phyloP scores from a whole-genome alignment of 108 stramenopile species.

The Mayamaea pseudoterrestris region DNA sequence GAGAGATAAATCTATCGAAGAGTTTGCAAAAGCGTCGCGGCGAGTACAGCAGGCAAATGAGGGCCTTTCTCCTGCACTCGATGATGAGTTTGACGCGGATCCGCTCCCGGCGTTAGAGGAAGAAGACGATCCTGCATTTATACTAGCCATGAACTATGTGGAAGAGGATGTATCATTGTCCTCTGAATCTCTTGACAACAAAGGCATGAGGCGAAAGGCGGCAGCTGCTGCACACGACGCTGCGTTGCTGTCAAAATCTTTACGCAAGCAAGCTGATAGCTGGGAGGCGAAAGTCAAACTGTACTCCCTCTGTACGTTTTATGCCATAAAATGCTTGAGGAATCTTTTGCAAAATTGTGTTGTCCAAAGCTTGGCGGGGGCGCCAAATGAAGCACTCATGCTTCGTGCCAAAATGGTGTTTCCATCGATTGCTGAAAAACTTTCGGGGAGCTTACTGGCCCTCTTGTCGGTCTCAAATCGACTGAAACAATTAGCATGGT shows the following conservation, averaged over 20 bases:
- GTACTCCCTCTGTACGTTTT: conserved; percentile 33
- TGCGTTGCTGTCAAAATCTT: conserved; percentile 31
- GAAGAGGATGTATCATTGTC: conserved; percentile 26
- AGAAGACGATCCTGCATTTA: conserved; percentile 51
- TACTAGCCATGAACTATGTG: conserved; percentile 31
- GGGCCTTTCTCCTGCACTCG: too few species aligned
- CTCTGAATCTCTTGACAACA: conserved; percentile 49
- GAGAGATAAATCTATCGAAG: conserved; percentile 28
- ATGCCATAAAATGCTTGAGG: too few species aligned
- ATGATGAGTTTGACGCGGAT: conserved; percentile 11
- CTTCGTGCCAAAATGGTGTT: too few species aligned
- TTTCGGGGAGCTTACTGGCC: too few species aligned
- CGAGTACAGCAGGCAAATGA: too few species aligned
- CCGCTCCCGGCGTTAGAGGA: conserved; percentile 22
- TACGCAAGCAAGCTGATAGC: conserved; percentile 25
- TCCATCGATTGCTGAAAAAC: too few species aligned
- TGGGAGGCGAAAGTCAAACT: conserved; percentile 50
- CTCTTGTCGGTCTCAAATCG: too few species aligned
- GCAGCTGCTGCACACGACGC: conserved; percentile 77
- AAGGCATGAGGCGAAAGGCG: conserved; percentile 70
- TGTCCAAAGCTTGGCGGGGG: too few species aligned
- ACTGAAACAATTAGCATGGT: too few species aligned
- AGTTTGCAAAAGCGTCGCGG: conserved; percentile 17
- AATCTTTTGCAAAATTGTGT: too few species aligned
- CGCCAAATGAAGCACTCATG: too few species aligned